Conservation (phyloP, 2,329 filamentous ascomycete species). For the Lachnellula hyalina region DNA sequence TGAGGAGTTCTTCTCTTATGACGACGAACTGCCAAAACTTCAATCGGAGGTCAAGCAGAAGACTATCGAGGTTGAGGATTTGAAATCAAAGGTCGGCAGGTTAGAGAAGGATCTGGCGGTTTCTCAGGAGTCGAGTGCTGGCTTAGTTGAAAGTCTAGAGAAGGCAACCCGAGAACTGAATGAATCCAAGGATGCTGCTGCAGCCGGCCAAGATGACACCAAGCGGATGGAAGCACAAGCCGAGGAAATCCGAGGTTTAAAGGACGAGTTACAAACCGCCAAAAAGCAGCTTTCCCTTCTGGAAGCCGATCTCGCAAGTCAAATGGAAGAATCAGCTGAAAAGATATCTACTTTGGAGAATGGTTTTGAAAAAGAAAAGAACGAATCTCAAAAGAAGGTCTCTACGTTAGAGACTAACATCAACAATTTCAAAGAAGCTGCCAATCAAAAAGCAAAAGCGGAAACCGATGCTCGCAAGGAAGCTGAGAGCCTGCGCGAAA, state of each 20-base stretch:
- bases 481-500: conserved; percentile 15
- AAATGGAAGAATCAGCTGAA: conserved; percentile 18
- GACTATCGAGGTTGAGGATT: conserved; percentile 61
- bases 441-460: conserved; percentile 13
- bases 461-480: conserved; percentile 17
- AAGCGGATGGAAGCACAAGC: conserved; percentile 22
- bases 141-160: conserved; percentile 48
- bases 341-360: conserved; percentile 1
- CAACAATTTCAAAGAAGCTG: conserved; percentile 12
- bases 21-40: conserved; percentile 79
- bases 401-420: conserved; percentile 17
- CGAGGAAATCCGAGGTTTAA: conserved; percentile 24
- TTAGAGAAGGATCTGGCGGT: conserved; percentile 67
- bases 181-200: conserved; percentile 61
- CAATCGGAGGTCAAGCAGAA: conserved; percentile 68
- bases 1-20: conserved; percentile 88
- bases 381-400: conserved; percentile 16
- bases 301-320: conserved; percentile 17
- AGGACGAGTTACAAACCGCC: conserved; percentile 23
- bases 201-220: conserved; percentile 16
- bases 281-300: conserved; percentile 21
- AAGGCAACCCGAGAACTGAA: conserved; percentile 51
- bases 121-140: conserved; percentile 63
- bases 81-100: conserved; percentile 63
- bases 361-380: conserved; percentile 7